Conservation (phyloP, 2,329 filamentous ascomycete species). For the Orbilia oligospora region DNA sequence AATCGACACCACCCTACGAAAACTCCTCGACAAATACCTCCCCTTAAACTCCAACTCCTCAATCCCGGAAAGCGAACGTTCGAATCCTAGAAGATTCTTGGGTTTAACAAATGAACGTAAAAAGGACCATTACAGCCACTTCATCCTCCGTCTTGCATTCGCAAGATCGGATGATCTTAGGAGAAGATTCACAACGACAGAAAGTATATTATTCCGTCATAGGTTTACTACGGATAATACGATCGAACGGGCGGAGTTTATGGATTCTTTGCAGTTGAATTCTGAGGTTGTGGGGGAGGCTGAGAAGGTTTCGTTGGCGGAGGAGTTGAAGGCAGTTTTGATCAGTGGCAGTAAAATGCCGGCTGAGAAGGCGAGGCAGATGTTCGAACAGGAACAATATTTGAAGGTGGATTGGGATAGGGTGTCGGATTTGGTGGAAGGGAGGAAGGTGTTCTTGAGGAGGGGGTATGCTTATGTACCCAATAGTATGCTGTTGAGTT, state of each 20-base stretch:
- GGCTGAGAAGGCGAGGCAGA: conserved; percentile 63
- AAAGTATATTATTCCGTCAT: conserved; percentile 89
- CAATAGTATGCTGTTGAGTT: conserved; percentile 84
- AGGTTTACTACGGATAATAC: conserved; percentile 83
- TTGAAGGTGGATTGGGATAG: conserved; percentile 97
- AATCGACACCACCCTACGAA: conserved; percentile 85
- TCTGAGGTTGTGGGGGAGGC: conserved; percentile 87
- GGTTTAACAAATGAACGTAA: conserved; percentile 75
- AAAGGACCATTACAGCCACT: conserved; percentile 98
- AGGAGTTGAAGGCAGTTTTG: conserved; percentile 66
- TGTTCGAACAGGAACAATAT: conserved; percentile 84
- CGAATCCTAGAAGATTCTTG: conserved; percentile 27
- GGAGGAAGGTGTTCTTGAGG: conserved; percentile 80
- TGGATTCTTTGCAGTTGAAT: conserved; percentile 81
- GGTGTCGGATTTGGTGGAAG: conserved; percentile 90
- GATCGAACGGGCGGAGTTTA: conserved; percentile 81
- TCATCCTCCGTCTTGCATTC: conserved; percentile 94
- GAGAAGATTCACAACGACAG: conserved; percentile 85
- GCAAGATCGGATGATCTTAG: conserved; percentile 91
- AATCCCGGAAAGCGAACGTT: conserved; percentile 70
- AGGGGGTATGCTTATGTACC: conserved; percentile 93
- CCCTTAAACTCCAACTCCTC: conserved; percentile 83
- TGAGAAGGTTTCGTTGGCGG: conserved; percentile 77
- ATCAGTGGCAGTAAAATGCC: conserved; percentile 65
- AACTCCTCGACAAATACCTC: conserved; percentile 87